Percentiles rank a stretch among this genome's conserved stretches.
Evolutionary conservation across 169 alveolate species (phyloP).

Genomic region (Plasmodium relictum): DNA sequence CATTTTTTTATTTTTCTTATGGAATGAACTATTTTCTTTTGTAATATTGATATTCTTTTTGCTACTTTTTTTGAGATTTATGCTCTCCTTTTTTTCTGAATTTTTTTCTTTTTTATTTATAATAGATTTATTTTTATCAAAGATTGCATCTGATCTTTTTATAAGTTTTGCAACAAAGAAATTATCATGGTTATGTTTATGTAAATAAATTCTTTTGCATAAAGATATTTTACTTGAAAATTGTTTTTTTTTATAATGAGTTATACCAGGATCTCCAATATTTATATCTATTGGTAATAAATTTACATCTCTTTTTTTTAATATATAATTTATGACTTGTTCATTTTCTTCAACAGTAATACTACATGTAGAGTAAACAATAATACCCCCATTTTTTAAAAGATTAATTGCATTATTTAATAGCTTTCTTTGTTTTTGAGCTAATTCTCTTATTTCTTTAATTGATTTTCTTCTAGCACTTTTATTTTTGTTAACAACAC

Average conservation of each 20-base stretch:
- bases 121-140: slow-evolving; percentile 34
- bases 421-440: slow-evolving; percentile 96
- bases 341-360: slow-evolving; percentile 98
- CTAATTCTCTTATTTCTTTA: slow-evolving; percentile 93
- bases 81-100: not conserved
- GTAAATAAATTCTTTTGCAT: slow-evolving; percentile 95
- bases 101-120: not conserved
- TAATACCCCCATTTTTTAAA: slow-evolving; percentile 96
- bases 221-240: slow-evolving; percentile 91
- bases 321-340: slow-evolving; percentile 95
- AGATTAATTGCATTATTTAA: slow-evolving; percentile 95
- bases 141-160: slow-evolving; percentile 92
- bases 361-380: slow-evolving; percentile 98
- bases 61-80: not conserved
- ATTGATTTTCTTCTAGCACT: slow-evolving; percentile 93
- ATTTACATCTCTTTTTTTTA: slow-evolving; percentile 93
- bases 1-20: not conserved
- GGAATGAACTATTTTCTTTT: not conserved
- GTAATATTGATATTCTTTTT: not conserved
- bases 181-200: slow-evolving; percentile 97
- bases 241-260: slow-evolving; percentile 92
- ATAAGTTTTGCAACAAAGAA: slow-evolving; percentile 97
- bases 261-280: slow-evolving; percentile 95
- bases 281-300: slow-evolving; percentile 80
- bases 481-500: slow-evolving; percentile 96